Evolutionary conservation across 1,284 basidiomycete genomes (phyloP).

Genomic region (Ustilago loliicola): DNA sequence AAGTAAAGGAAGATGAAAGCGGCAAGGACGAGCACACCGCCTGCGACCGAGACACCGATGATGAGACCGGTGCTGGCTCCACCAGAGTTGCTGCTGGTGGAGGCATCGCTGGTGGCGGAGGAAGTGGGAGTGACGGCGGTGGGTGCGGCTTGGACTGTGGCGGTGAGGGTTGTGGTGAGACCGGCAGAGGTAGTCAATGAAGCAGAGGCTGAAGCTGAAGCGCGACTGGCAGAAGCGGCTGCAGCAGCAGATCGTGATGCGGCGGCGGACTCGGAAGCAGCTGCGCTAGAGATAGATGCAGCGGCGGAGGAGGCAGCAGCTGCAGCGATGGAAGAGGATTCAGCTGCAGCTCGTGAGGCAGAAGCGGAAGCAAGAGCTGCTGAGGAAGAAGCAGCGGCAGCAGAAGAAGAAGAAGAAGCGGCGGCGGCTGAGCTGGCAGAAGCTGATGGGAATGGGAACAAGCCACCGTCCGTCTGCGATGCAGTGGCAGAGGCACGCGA

Average conservation of each 20-base stretch:
- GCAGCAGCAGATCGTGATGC: conserved; percentile 30
- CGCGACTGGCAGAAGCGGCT: conserved; percentile 27
- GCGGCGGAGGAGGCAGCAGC: conserved; percentile 29
- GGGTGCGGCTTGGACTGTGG: conserved; percentile 19
- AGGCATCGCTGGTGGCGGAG: conserved; percentile 10
- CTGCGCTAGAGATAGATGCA: conserved; percentile 28
- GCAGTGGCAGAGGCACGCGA: conserved; percentile 19
- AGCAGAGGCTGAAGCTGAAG: conserved; percentile 22
- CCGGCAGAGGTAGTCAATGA: conserved; percentile 28
- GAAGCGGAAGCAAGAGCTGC: conserved; percentile 36
- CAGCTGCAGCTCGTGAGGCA: conserved; percentile 28
- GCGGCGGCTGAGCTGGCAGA: conserved; percentile 26
- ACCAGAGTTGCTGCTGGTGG: conserved; percentile 16
- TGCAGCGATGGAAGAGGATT: conserved; percentile 38
- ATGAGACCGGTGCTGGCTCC: conserved; percentile 58
- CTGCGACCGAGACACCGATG: conserved; percentile 65
- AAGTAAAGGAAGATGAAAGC: conserved; percentile 61
- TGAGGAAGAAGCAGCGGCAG: conserved; percentile 15
- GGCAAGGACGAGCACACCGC: conserved; percentile 62
- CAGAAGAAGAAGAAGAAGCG: conserved; percentile 33
- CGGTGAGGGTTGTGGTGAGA: conserved; percentile 35
- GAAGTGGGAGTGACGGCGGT: conserved; percentile 14
- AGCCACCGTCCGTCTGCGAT: conserved; percentile 4
- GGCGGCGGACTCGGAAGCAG: conserved; percentile 18
- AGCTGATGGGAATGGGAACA: conserved; percentile 11